A percentile compares a stretch with the other conserved stretches of the same genome.
phyloP scores from a whole-genome alignment of 345 rosid genomes.

The Pseudoturritis turrita region DNA sequence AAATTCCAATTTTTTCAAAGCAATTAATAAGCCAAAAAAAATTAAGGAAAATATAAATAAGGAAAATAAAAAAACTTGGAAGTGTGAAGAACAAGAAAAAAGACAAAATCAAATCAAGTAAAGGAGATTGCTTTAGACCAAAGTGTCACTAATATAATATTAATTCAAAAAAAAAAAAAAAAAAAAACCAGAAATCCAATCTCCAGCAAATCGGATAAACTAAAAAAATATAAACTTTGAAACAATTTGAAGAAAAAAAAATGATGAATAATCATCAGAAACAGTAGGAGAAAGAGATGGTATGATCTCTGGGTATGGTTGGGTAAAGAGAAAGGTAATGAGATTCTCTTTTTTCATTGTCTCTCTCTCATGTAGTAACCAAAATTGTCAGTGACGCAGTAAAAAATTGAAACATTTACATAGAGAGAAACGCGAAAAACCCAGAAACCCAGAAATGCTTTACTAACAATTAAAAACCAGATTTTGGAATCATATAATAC shows the following conservation, averaged over 20 bases:
- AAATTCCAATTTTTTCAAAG: not conserved
- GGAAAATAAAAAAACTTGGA: too few species aligned
- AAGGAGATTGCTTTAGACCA: constrained; percentile 27
- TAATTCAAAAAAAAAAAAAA: not conserved
- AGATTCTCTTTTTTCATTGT: constrained; percentile 22
- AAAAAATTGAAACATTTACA: constrained; percentile 3
- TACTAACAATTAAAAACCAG: not conserved
- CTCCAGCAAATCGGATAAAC: not conserved
- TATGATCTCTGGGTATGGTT: constrained; percentile 33
- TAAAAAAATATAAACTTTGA: too few species aligned
- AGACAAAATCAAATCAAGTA: constrained; percentile 29
- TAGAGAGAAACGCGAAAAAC: not conserved
- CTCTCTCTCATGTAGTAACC: constrained; percentile 33
- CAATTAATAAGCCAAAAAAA: not conserved
- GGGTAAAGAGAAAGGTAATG: constrained; percentile 53
- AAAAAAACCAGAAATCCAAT: not conserved
- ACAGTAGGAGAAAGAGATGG: constrained; percentile 12
- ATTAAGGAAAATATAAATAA: too few species aligned
- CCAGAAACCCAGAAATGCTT: constrained; percentile 23
- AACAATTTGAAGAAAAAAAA: not conserved
- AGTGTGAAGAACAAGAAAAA: constrained; percentile 30
- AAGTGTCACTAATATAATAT: constrained; percentile 12
- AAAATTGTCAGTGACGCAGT: constrained; percentile 33
- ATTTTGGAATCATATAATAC: not conserved
- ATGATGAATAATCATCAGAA: constrained; percentile 22